Evolutionary conservation across 805 yeast species (phyloP).

Genomic region (Candida caryicola): DNA sequence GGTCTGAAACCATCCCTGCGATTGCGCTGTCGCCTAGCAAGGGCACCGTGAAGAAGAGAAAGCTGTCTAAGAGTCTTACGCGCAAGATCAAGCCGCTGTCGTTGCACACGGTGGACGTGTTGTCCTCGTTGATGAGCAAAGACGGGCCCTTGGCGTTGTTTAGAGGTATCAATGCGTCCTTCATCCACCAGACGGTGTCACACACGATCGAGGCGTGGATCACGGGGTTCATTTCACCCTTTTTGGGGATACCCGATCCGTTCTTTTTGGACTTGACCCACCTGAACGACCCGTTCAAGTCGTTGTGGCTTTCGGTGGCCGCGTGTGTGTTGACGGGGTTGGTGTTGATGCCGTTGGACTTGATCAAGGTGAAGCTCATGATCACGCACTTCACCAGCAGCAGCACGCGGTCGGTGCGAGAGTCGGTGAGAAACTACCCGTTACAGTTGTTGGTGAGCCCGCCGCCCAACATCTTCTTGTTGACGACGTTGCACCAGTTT

Average conservation of each 20-base stretch:
- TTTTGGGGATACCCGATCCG: conserved; percentile 84
- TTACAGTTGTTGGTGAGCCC: conserved; percentile 55
- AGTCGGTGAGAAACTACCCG: conserved; percentile 62
- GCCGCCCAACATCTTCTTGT: conserved; percentile 32
- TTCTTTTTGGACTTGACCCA: conserved; percentile 78
- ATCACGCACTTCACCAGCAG: conserved; percentile 55
- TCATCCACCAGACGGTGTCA: conserved; percentile 69
- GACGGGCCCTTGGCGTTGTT: conserved; percentile 73
- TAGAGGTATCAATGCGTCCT: conserved; percentile 76
- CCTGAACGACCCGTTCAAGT: conserved; percentile 68
- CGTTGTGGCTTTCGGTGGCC: conserved; percentile 63
- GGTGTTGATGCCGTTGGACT: conserved; percentile 73
- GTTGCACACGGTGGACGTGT: conserved; percentile 62
- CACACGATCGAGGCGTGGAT: conserved; percentile 88
- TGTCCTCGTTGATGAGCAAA: conserved; percentile 59
- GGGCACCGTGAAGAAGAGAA: not conserved
- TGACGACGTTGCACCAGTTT: conserved; percentile 61
- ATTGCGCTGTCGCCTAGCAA: not conserved
- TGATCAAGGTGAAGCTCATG: conserved; percentile 74
- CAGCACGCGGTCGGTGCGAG: conserved; percentile 65
- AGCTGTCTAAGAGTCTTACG: not conserved
- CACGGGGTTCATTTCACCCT: conserved; percentile 81
- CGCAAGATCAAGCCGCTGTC: conserved; percentile 52
- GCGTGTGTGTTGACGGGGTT: conserved; percentile 74
- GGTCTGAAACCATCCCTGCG: conserved; percentile 5